Evolutionary conservation across 2,329 filamentous ascomycete species (phyloP).

Genomic region (Calonectria pteridis): DNA sequence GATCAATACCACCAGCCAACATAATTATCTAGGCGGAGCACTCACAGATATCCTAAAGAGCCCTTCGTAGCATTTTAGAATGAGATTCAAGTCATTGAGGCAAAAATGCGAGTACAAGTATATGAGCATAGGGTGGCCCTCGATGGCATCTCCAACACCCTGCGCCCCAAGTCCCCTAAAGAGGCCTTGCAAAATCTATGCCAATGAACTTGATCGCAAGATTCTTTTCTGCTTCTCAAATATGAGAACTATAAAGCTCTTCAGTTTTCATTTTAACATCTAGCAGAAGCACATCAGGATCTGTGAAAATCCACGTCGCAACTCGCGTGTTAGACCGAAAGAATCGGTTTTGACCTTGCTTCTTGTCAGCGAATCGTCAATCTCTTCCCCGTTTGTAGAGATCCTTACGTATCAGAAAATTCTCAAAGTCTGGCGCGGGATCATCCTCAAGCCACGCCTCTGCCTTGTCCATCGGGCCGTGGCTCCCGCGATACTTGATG

Average conservation of each 20-base stretch:
- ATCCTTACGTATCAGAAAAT: neutral
- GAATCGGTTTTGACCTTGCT: neutral
- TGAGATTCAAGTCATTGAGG: slow-evolving; percentile 7
- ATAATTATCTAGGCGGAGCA: neutral
- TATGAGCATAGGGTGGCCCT: slow-evolving; percentile 14
- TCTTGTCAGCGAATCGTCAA: neutral
- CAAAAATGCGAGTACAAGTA: slow-evolving; percentile 9
- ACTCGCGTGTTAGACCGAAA: slow-evolving; percentile 11
- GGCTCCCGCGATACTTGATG: slow-evolving; percentile 15
- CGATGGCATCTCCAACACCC: slow-evolving; percentile 8
- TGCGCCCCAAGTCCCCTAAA: neutral
- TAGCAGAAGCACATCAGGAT: neutral
- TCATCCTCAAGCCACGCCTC: neutral
- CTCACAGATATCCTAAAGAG: slow-evolving; percentile 4
- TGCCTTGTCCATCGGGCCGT: neutral
- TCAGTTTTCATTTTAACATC: neutral
- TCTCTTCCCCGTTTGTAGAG: too few relatives aligned
- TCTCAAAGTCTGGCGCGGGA: neutral
- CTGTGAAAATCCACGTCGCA: slow-evolving; percentile 15
- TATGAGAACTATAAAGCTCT: slow-evolving; percentile 8
- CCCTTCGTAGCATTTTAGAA: neutral
- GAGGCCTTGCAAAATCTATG: neutral
- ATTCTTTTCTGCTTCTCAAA: slow-evolving; percentile 2
- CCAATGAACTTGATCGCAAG: neutral
- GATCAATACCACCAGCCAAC: neutral